These are phyloP conservation scores for Pseudogymnoascus sp. DNA, from an alignment of 2,329 filamentous ascomycete species.

Conservation along the genomic window DNA sequence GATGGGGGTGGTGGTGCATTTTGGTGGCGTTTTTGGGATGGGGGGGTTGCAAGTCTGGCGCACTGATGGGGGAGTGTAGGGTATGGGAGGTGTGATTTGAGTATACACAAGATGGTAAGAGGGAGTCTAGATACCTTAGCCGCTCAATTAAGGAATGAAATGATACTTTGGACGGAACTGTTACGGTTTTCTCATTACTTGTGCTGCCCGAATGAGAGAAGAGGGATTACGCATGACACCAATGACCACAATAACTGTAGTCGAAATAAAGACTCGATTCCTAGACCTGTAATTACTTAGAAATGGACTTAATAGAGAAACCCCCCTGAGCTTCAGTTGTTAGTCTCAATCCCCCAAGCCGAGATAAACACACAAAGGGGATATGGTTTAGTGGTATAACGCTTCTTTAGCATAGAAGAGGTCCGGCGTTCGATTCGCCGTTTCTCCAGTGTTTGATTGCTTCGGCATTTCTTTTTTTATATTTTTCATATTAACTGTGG, in stretches of 20 bases:
- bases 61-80: not conserved
- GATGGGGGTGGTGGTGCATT: not conserved
- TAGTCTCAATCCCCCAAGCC: not conserved
- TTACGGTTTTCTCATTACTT: not conserved
- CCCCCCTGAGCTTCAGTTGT: no score
- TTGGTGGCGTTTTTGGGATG: not conserved
- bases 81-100: not conserved
- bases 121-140: not conserved
- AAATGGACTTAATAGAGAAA: no score
- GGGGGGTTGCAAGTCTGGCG: not conserved
- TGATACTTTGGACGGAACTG: not conserved
- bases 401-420: constrained; percentile 9
- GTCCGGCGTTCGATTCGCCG: constrained; percentile 8
- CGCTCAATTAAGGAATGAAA: not conserved
- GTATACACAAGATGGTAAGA: not conserved
- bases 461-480: no score
- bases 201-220: not conserved
- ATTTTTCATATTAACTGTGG: no score
- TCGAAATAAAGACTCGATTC: not conserved
- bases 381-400: constrained; percentile 9
- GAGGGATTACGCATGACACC: not conserved
- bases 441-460: not conserved
- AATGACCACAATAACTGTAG: not conserved
- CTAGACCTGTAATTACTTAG: no score
- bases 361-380: not conserved